These are phyloP conservation scores for Chenopodium suecicum DNA, from an alignment of 148 eudicot genomes.

Conservation along the genomic window DNA sequence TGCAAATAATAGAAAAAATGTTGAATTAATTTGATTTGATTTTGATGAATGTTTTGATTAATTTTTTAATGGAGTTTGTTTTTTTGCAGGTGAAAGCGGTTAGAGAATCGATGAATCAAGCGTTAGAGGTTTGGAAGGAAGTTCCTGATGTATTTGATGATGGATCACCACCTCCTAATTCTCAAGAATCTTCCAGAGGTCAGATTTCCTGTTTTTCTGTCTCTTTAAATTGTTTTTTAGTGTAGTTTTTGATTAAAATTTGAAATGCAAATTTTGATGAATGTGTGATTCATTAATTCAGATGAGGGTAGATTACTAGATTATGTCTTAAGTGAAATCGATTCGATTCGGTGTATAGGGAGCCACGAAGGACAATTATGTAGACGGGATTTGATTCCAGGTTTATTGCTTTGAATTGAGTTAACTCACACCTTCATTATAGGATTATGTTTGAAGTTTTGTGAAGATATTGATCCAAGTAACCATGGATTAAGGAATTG, in stretches of 20 bases:
- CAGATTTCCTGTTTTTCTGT: background rate
- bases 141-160: constrained; percentile 74
- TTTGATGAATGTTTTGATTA: constrained; percentile 12
- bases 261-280: background rate
- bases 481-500: background rate
- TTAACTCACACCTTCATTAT: background rate
- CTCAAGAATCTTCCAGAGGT: constrained; percentile 69
- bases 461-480: background rate
- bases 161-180: constrained; percentile 50
- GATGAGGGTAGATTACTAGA: background rate
- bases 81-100: constrained; percentile 70
- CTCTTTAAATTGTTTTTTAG: background rate
- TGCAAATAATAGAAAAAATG: background rate
- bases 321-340: background rate
- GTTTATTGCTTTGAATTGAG: background rate
- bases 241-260: background rate
- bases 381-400: background rate
- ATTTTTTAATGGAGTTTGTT: constrained; percentile 9
- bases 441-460: background rate
- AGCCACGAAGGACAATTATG: background rate
- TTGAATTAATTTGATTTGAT: background rate
- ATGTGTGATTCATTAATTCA: background rate
- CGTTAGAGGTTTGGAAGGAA: constrained; percentile 78
- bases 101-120: constrained; percentile 77
- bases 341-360: background rate